Conservation (phyloP, 371 early-diverging fungal genomes). For the Apophysomyces trapeziformis region DNA sequence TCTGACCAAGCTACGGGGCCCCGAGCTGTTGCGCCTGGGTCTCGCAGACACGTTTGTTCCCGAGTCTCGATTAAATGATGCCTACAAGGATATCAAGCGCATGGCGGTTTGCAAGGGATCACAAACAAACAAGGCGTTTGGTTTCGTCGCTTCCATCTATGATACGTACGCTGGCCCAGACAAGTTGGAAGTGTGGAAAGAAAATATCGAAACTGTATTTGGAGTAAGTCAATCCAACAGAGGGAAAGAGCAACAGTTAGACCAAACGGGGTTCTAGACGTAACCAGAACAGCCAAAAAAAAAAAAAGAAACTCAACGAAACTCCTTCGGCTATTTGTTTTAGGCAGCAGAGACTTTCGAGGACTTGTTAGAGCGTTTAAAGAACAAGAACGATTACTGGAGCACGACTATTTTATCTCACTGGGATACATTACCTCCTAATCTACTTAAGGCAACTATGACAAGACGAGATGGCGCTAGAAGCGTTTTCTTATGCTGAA, state of each 20-base stretch:
- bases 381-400: conserved; percentile 29
- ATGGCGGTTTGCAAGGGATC: conserved; percentile 55
- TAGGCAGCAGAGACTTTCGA: conserved; percentile 32
- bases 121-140: conserved; percentile 46
- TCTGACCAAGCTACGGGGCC: conserved; percentile 49
- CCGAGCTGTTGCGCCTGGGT: conserved; percentile 55
- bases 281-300: too few relatives aligned
- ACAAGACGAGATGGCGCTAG: background rate
- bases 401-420: conserved; percentile 33
- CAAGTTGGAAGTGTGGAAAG: conserved; percentile 57
- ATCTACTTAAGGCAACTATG: conserved; percentile 30
- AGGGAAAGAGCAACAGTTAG: background rate
- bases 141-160: conserved; percentile 45
- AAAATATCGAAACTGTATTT: conserved; percentile 53
- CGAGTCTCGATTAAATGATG: conserved; percentile 48
- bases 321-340: background rate
- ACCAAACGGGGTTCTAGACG: background rate
- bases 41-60: conserved; percentile 61
- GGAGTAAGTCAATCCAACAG: conserved; percentile 38
- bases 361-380: conserved; percentile 25
- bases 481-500: background rate
- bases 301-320: background rate
- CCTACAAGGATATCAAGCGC: conserved; percentile 29
- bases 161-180: conserved; percentile 63
- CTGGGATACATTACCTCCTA: conserved; percentile 37